These are phyloP conservation scores for Epichloe gansuensis DNA, from an alignment of 2,329 filamentous ascomycete genomes.

Conservation along the genomic window DNA sequence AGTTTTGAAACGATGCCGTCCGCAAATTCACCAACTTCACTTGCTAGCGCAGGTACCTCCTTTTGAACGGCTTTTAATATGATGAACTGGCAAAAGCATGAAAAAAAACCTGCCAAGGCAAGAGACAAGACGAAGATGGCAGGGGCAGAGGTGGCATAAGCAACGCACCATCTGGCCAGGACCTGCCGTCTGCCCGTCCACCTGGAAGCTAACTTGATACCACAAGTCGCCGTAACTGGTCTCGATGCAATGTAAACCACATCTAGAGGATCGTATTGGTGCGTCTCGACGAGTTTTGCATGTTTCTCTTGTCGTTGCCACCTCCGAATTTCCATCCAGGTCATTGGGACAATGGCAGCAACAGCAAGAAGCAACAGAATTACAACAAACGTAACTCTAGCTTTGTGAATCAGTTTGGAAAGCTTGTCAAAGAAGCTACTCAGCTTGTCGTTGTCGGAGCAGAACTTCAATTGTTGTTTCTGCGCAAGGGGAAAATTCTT, in stretches of 20 bases:
- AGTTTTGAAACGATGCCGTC: slow-evolving; percentile 63
- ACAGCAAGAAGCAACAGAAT: slow-evolving; percentile 60
- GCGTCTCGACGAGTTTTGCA: slow-evolving; percentile 49
- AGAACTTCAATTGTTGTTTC: slow-evolving; percentile 76
- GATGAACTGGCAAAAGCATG: slow-evolving; percentile 70
- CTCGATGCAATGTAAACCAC: slow-evolving; percentile 78
- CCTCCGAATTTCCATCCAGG: slow-evolving; percentile 63
- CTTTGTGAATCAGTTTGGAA: slow-evolving; percentile 50
- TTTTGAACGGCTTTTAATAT: slow-evolving; percentile 62
- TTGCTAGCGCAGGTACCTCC: slow-evolving; percentile 61
- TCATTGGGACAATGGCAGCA: slow-evolving; percentile 64
- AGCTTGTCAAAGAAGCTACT: slow-evolving; percentile 71
- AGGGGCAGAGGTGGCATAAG: slow-evolving; percentile 74
- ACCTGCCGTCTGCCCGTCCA: slow-evolving; percentile 56
- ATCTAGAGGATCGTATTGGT: slow-evolving; percentile 70
- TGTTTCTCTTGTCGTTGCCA: slow-evolving; percentile 63
- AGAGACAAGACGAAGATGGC: slow-evolving; percentile 80
- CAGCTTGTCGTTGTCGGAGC: slow-evolving; percentile 72
- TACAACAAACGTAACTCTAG: slow-evolving; percentile 64
- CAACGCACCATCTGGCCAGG: slow-evolving; percentile 68
- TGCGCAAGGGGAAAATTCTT: slow-evolving; percentile 68
- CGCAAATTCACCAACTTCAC: slow-evolving; percentile 67
- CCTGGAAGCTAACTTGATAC: slow-evolving; percentile 54
- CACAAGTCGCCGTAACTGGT: slow-evolving; percentile 59
- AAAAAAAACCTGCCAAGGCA: slow-evolving; percentile 67